Evolutionary conservation across 495 filamentous ascomycete species (phyloP), one percentile per base, ranked within the genome.

Genomic region (Letharia lupina): DNA sequence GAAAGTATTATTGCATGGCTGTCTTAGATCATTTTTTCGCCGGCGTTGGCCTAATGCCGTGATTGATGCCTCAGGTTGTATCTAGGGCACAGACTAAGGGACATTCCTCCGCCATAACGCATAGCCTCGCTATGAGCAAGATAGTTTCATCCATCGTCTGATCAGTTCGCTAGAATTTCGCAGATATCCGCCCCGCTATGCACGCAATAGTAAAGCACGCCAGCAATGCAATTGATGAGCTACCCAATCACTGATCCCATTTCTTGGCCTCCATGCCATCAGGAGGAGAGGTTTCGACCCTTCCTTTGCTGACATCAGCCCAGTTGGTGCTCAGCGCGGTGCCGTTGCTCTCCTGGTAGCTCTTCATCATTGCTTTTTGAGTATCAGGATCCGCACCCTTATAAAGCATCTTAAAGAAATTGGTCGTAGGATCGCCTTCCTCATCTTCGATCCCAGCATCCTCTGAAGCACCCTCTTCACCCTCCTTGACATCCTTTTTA

Each of bases 311-410:
- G 52, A 96, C 94, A 68, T 97, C 92, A 2, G 76, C 75, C 94
- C 94, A 98, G 69, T 93, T 90, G 2, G 95, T 98, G 73, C 93
- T 97, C 67, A 98, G 77, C 3, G 91, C 86, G 0, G 94, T 98
- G 2, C 94, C 94, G 69, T 93, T 90, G 73, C 91, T 96, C 78
- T 98, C 94, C 33, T 85, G 75, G 71, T 90, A 98, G 75, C 91
- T 96, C 83, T 98, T 98, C 84, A 96, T 91, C 94, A 98, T 98
- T 4, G 94, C 94, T 5, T 91, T 83, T 70, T 83, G 85, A 45
- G 90, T 91, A 67, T 98, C 93, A 0, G 86, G 83, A 62, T 90
- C 86, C 0, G 91, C 88, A 62, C 80, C 80, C 67, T 88, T 86
- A 76, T 94, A 98, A 0, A 98, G 81, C 73, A 88, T 87, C 81